Evolutionary conservation across 2,329 filamentous ascomycete species (phyloP), one percentile per base, ranked within the genome.

Genomic region (Sclerotinia nivalis): DNA sequence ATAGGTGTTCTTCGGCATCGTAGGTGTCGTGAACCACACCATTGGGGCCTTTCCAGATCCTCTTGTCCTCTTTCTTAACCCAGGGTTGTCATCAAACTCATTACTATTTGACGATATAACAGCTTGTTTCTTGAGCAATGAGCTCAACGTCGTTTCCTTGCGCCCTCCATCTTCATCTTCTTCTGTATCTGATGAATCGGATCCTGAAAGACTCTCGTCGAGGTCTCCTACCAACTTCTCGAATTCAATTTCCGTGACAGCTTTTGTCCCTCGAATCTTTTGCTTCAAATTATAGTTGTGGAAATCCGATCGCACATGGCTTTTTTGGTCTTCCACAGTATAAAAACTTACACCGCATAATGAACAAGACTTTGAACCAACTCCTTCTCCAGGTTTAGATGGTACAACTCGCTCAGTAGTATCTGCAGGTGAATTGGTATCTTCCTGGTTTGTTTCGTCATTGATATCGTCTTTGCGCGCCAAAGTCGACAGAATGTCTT

Each of bases 211-310:
- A 76, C 92, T 96, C 83, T 99, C 95, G 75, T 97, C 92, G 47
- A 99, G 83, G 71, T 96, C 88, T 49, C 89, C 93, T 10, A 98
- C 85, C 9, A 97, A 85, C 78, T 90, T 92, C 78, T 96, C 92
- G 74, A 99, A 99, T 47, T 97, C 93, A 10, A 78, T 80, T 77
- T 99, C 96, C 1, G 88, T 87, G 1, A 97, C 90, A 0, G 92
- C 81, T 13, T 85, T 86, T 70, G 85, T 84, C 0, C 92, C 92
- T 60, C 93, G 89, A 69, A 97, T 82, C 82, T 93, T 97, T 78
- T 95, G 92, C 81, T 97, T 98, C 72, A 98, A 82, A 79, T 99
- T 99, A 82, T 97, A 99, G 73, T 91, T 87, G 80, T 99, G 96
- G 62, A 96, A 85, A 77, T 99, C 96, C 13, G 95, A 97, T 76